Conservation (phyloP, 1,284 basidiomycete species). For the Naganishia sp. region DNA sequence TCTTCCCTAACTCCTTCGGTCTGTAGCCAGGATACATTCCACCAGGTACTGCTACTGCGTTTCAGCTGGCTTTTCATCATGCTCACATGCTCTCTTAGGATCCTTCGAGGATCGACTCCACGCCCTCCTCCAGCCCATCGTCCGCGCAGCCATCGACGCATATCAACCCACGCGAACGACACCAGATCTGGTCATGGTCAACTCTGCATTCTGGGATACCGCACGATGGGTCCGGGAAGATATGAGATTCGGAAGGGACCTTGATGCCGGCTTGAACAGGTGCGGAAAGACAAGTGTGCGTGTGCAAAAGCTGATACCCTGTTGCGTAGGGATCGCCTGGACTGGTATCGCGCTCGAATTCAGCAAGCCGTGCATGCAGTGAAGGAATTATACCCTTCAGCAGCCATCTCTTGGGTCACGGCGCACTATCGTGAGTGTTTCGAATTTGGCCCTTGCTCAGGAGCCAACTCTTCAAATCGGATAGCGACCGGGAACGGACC, state of each 20-base stretch:
- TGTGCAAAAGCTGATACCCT: background rate
- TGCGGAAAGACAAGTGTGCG: background rate
- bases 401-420: conserved; percentile 19
- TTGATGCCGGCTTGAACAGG: conserved; percentile 9
- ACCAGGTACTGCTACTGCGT: conserved; percentile 1
- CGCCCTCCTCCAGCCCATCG: conserved; percentile 18
- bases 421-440: conserved; percentile 13
- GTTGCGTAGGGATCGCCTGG: background rate
- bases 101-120: conserved; percentile 16
- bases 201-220: conserved; percentile 27
- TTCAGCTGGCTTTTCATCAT: background rate
- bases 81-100: background rate
- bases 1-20: background rate
- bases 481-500: conserved; percentile 17
- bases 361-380: background rate
- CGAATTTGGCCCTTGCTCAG: background rate
- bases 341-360: conserved; percentile 11
- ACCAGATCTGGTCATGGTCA: conserved; percentile 7
- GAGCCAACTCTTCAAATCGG: too few species aligned
- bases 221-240: conserved; percentile 20
- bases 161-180: background rate
- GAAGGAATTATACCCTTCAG: background rate
- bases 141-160: conserved; percentile 1
- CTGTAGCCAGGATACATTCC: conserved; percentile 23
- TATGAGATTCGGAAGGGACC: conserved; percentile 20